Conservation (phyloP, 192 early-diverging fungal genomes). For the Dimargaris xerosporica region DNA sequence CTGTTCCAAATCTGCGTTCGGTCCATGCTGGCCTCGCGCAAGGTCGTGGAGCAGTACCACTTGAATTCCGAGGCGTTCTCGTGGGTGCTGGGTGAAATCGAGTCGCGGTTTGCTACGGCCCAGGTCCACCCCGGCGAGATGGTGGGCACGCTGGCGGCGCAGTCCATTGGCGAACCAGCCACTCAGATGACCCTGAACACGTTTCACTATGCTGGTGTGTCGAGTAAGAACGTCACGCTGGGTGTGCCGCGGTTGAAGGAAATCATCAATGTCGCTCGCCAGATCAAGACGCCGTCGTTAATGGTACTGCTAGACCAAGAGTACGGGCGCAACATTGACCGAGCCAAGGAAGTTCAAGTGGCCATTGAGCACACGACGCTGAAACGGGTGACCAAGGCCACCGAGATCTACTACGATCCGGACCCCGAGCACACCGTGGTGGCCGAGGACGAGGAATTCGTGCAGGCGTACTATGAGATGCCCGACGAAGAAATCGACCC, state of each 20-base stretch:
- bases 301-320: not conserved
- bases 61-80: slow-evolving; percentile 77
- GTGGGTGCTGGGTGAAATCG: slow-evolving; percentile 89
- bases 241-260: slow-evolving; percentile 99
- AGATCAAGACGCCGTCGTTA: slow-evolving; percentile 65
- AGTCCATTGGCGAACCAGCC: slow-evolving; percentile 95
- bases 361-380: slow-evolving; percentile 79
- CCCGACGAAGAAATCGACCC: slow-evolving; percentile 51
- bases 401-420: slow-evolving; percentile 97
- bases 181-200: slow-evolving; percentile 99
- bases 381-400: slow-evolving; percentile 60
- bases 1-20: slow-evolving; percentile 47
- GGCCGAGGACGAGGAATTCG: slow-evolving; percentile 79
- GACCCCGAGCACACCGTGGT: slow-evolving; percentile 64
- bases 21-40: not conserved
- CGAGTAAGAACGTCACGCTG: slow-evolving; percentile 96
- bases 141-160: slow-evolving; percentile 93
- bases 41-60: not conserved
- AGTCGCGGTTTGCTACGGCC: slow-evolving; percentile 78
- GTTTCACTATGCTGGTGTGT: slow-evolving; percentile 99
- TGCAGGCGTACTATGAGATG: slow-evolving; percentile 66
- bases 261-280: slow-evolving; percentile 97
- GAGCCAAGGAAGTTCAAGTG: slow-evolving; percentile 93
- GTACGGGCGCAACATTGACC: slow-evolving; percentile 57
- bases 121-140: slow-evolving; percentile 92